Conservation (phyloP, 768 basidiomycete species). For the Psilocybe cyanescens region DNA sequence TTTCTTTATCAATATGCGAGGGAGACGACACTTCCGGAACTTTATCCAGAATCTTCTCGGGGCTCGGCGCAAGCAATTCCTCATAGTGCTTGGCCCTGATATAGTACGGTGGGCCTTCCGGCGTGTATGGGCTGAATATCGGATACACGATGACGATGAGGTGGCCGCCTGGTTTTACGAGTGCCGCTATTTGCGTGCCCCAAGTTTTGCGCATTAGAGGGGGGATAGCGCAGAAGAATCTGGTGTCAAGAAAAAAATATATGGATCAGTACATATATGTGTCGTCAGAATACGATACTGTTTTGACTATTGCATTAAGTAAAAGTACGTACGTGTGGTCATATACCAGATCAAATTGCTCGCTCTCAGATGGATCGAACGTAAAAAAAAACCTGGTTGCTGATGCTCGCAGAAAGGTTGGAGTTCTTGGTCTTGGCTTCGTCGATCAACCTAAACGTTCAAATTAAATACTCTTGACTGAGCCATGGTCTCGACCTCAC, state of each 20-base stretch:
- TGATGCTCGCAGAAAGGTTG: constrained; percentile 40
- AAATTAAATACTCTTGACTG: background rate
- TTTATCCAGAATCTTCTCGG: constrained; percentile 42
- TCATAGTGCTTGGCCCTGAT: constrained; percentile 61
- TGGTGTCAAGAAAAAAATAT: constrained; percentile 20
- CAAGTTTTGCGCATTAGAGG: constrained; percentile 56
- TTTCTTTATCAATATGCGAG: constrained; percentile 50
- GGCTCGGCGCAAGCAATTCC: constrained; percentile 54
- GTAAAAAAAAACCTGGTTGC: constrained; percentile 53
- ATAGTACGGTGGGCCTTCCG: constrained; percentile 65
- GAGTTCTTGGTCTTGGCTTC: constrained; percentile 21
- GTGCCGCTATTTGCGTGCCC: constrained; percentile 57
- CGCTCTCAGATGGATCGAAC: constrained; percentile 36
- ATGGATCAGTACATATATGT: too few species aligned
- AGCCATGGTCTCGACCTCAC: background rate
- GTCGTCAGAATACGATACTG: too few species aligned
- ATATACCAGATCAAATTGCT: constrained; percentile 59
- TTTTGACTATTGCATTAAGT: too few species aligned
- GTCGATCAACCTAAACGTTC: constrained; percentile 8
- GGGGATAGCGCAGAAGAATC: constrained; percentile 76
- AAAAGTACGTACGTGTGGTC: constrained; percentile 57
- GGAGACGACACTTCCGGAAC: constrained; percentile 43
- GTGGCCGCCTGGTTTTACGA: constrained; percentile 65
- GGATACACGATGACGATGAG: constrained; percentile 67
- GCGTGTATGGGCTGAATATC: constrained; percentile 39